phyloP scores from a whole-genome alignment of 2,329 filamentous ascomycete species.

The Dryadomyces quercus-mongolicae region DNA sequence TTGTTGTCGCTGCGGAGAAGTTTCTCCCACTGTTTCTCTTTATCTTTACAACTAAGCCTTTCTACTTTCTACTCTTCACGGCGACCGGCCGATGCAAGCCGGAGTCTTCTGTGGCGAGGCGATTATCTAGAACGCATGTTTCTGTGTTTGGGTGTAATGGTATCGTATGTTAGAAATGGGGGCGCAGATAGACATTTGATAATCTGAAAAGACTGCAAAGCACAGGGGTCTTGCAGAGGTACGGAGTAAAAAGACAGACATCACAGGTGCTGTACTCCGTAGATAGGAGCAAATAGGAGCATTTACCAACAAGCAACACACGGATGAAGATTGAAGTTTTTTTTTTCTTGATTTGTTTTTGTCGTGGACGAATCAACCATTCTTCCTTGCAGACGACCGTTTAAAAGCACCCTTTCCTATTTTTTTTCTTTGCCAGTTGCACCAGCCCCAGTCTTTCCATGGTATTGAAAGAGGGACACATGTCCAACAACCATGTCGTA shows the following conservation, averaged over 20 bases:
- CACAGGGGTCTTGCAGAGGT: not conserved
- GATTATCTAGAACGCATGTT: conserved; percentile 1
- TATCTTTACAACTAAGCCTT: not conserved
- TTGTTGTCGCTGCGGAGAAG: not conserved
- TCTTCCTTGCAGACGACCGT: too few relatives aligned
- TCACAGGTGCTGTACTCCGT: too few relatives aligned
- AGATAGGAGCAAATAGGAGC: too few relatives aligned
- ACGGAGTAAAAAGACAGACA: too few relatives aligned
- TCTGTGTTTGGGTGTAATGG: not conserved
- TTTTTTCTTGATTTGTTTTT: conserved; percentile 3
- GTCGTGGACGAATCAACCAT: not conserved
- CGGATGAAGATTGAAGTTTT: conserved; percentile 5
- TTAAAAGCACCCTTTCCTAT: not conserved
- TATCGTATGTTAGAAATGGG: not conserved
- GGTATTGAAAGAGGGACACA: not conserved
- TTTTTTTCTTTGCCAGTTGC: not conserved
- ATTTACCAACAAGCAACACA: not conserved
- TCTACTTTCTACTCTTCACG: not conserved
- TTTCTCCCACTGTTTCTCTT: not conserved
- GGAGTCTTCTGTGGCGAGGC: not conserved
- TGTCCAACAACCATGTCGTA: too few relatives aligned
- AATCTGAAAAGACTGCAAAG: not conserved
- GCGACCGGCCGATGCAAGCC: not conserved
- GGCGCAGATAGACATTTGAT: not conserved
- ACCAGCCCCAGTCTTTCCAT: not conserved